Evolutionary conservation across 495 filamentous ascomycete genomes (phyloP).

Genomic region (Podospora pseudocomata): DNA sequence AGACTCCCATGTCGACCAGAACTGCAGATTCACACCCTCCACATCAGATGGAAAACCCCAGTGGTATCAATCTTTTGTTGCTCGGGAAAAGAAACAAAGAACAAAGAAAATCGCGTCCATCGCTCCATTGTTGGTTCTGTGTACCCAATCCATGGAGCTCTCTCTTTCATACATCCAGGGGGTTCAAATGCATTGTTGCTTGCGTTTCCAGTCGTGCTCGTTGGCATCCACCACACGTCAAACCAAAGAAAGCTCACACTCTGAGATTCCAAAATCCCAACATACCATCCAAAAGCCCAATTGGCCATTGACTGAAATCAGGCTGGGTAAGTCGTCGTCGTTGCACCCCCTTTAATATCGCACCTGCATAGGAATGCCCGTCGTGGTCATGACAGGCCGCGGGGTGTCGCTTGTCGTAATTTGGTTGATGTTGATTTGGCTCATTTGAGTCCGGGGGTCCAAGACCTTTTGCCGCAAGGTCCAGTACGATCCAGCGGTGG

Average conservation of each 20-base stretch:
- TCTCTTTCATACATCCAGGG: not conserved
- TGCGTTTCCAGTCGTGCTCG: not conserved
- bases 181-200: not conserved
- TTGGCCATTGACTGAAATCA: not conserved
- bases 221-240: not conserved
- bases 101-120: not conserved
- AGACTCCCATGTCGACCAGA: conserved; percentile 20
- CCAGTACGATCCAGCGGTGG: conserved; percentile 32
- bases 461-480: conserved; percentile 29
- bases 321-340: not conserved
- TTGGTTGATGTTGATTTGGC: conserved; percentile 23
- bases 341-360: conserved; percentile 1
- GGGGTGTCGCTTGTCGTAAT: conserved; percentile 40
- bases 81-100: conserved; percentile 3
- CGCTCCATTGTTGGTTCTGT: not conserved
- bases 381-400: conserved; percentile 23
- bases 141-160: conserved; percentile 1
- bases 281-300: not conserved
- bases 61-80: conserved; percentile 22
- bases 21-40: conserved; percentile 23
- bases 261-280: not conserved
- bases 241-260: not conserved
- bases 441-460: conserved; percentile 3
- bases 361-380: conserved; percentile 14
- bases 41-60: conserved; percentile 9